These are phyloP conservation scores for Cucumis cinereus DNA, from an alignment of 306 rosid species.

Conservation along the genomic window DNA sequence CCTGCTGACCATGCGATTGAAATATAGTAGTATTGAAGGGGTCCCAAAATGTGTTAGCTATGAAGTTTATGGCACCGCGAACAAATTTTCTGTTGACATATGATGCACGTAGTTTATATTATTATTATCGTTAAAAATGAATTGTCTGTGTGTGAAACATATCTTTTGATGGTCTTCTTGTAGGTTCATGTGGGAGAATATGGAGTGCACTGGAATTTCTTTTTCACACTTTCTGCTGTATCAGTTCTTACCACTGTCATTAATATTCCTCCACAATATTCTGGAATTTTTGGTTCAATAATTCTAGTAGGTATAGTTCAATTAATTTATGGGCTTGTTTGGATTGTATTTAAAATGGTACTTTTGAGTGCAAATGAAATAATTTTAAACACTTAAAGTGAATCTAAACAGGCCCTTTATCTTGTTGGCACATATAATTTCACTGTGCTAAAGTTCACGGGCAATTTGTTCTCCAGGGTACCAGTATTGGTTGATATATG, in stretches of 20 bases:
- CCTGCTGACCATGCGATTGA: background rate
- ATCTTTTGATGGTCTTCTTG: conserved; percentile 6
- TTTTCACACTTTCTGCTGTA: conserved; percentile 83
- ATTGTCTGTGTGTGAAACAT: background rate
- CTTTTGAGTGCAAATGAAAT: too few relatives aligned
- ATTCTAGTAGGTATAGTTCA: conserved; percentile 62
- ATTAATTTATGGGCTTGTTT: background rate
- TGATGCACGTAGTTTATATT: background rate
- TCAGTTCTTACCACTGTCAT: conserved; percentile 56
- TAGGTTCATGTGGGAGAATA: conserved; percentile 87
- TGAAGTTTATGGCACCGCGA: background rate
- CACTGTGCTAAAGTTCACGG: background rate
- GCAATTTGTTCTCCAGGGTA: conserved; percentile 41
- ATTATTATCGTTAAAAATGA: background rate
- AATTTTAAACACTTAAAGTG: too few relatives aligned
- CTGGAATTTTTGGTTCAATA: conserved; percentile 58
- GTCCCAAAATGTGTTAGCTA: background rate
- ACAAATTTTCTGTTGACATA: background rate
- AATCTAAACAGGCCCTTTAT: too few relatives aligned
- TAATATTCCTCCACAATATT: conserved; percentile 47
- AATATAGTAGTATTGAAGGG: background rate
- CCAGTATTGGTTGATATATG: conserved; percentile 51
- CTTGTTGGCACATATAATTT: background rate
- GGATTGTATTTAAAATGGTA: too few relatives aligned
- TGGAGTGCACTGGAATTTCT: conserved; percentile 97